Evolutionary conservation across 768 basidiomycete species (phyloP), one percentile per base, ranked within the genome.

Genomic region (Nidula microcarpa): DNA sequence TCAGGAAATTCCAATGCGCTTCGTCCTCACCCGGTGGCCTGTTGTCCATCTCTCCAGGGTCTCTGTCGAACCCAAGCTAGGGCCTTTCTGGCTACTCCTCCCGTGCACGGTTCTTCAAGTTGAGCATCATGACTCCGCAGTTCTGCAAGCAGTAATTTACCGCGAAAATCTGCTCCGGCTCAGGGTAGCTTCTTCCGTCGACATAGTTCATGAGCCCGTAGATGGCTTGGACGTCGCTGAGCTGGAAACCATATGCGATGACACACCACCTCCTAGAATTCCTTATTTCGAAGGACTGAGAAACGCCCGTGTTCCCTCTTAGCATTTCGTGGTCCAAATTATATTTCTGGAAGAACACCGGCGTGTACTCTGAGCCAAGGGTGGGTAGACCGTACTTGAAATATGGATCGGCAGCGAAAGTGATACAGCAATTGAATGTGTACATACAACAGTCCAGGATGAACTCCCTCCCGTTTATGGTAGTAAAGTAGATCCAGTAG

Each of bases 401-500:
- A 23, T 18, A 8, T 13, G 10, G 14, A 49, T 37, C 49, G 43
- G 52, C 43, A 13, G 17, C 23, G 41, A 65, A 57, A 44, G 61
- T 49, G 11, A 54, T 33, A 34, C 58, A 54, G 11, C 74, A 66
- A 54, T 76, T 76, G 67, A 75, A 76, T 4, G 69, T 68, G 58
- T 68, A 74, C 71, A 78, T 73, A 39, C 61, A 65, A 39, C 66
- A 66, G 50, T 80, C 76, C 37, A 80, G 59, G 14, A 62, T 62
- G 30, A 78, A 54, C 32, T 74, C 69, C 48, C 77, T 68, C 3
- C 75, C 77, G 3, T 65, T 56, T 1, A 74, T 54, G 1, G 74
- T 77, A 6, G 60, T 74, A 67, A 80, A 78, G 56, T 76, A 81
- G 6, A 79, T 64, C 76, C 77, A 79, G 56, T 78, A 77, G 54